Evolutionary conservation across 306 rosid species (phyloP), one percentile per base, ranked within the genome.

Genomic region (Vigna trinervia): DNA sequence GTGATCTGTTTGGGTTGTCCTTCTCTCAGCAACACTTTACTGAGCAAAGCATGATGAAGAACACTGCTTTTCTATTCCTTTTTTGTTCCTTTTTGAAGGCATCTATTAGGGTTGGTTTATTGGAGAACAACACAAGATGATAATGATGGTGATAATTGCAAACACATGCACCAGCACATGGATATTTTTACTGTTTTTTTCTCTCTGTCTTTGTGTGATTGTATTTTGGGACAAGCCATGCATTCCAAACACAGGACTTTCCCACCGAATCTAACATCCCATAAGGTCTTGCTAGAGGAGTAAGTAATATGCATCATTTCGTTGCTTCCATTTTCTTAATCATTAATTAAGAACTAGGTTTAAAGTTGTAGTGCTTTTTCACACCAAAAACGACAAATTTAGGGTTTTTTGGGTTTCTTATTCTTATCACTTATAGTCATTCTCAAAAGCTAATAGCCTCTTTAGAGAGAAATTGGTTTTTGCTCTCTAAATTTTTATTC

Each of bases 101-200:
- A 71, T 63, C 45, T 66, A 36, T 36, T 36, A 36, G 41, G 41
- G 41, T 36, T 36, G 41, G 41, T 36, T 36, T 9, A 36, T 36
- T 5, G 41, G 41, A 36, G 41, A 36, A 36, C 41, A 36, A 36
- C 41, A 6, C 8, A 36, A 36, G 41, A 5, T 36, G 41, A 36
- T 36, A 36, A 36, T 36, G 41, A 59, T 47, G 64, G 51, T 69
- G 47, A 83, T 77, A 52, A 69, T 81, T 69, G 81, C 61, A 0
- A 22, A 68, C 78, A 81, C 80, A 78, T 85, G 88, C 73, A 3
- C 62, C 2, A 69, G 75, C 88, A 78, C 88, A 81, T 81, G 81
- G 43, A 46, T 0, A 51, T 51, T 15, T 78, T 69, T 78, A 74
- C 47, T 81, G 78, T 78, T 78, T 78, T 73, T 61, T 32, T 32